Evolutionary conservation across 2,329 filamentous ascomycete species (phyloP).

Genomic region (Clonostachys byssicola): DNA sequence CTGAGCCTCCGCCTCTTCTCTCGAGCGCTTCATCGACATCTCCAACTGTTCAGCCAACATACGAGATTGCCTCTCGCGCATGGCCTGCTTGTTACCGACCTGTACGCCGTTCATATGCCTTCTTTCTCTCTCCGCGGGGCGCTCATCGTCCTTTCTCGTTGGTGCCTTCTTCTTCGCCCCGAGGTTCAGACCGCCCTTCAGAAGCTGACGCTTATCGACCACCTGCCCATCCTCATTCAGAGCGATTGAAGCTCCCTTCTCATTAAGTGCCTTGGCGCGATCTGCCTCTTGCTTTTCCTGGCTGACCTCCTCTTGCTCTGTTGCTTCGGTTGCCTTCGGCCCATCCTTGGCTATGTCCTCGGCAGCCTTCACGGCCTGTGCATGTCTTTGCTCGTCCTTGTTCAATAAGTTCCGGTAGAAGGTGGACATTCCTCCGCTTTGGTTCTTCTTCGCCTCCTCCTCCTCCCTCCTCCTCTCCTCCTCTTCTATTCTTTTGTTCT

Average conservation of each 20-base stretch:
- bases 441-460: constrained; percentile 59
- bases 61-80: constrained; percentile 70
- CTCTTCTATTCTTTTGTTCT: constrained; percentile 64
- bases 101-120: constrained; percentile 34
- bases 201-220: constrained; percentile 77
- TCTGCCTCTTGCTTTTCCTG: constrained; percentile 56
- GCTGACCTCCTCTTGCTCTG: constrained; percentile 37
- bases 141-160: constrained; percentile 12
- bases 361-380: constrained; percentile 64
- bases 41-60: constrained; percentile 79
- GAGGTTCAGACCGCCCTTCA: constrained; percentile 73
- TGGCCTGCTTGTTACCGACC: constrained; percentile 55
- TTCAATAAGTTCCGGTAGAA: constrained; percentile 76
- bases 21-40: constrained; percentile 64
- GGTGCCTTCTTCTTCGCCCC: constrained; percentile 46
- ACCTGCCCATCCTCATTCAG: constrained; percentile 82
- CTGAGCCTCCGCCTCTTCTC: constrained; percentile 65
- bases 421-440: constrained; percentile 65
- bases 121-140: constrained; percentile 21
- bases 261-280: constrained; percentile 62
- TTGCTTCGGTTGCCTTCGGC: constrained; percentile 24
- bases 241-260: constrained; percentile 55
- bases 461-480: constrained; percentile 67
- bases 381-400: constrained; percentile 65
- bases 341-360: constrained; percentile 46